Evolutionary conservation across 2,329 filamentous ascomycete species (phyloP).

Genomic region (Aureobasidium zeae): DNA sequence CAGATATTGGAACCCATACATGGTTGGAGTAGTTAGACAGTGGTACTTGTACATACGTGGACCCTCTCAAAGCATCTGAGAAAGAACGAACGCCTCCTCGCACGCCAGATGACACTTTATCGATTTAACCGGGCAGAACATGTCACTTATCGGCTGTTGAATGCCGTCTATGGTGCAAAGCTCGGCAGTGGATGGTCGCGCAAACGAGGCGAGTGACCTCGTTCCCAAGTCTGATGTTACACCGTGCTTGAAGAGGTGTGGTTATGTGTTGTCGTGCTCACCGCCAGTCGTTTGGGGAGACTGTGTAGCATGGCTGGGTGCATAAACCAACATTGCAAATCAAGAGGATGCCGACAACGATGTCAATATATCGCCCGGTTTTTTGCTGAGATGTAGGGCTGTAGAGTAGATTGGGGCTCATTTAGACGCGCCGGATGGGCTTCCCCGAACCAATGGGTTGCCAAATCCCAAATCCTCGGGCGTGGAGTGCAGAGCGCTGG

Average conservation of each 20-base stretch:
- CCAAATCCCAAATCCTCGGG: conserved; percentile 1
- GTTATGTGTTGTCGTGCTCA: conserved; percentile 10
- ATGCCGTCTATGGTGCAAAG: conserved; percentile 6
- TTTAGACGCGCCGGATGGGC: conserved; percentile 2
- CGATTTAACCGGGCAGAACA: conserved; percentile 7
- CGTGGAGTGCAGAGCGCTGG: conserved; percentile 12
- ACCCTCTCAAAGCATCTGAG: too few relatives aligned
- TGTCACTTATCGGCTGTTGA: conserved; percentile 9
- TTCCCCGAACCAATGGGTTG: conserved; percentile 12
- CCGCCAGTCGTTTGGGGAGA: conserved; percentile 9
- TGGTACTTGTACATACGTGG: too few relatives aligned
- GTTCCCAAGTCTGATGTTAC: not conserved
- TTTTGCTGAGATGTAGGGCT: conserved; percentile 6
- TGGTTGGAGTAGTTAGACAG: too few relatives aligned
- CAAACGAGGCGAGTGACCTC: conserved; percentile 9
- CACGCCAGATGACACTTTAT: too few relatives aligned
- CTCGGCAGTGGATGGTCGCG: conserved; percentile 11
- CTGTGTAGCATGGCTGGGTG: conserved; percentile 5
- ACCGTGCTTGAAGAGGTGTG: conserved; percentile 8
- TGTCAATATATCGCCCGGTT: conserved; percentile 13
- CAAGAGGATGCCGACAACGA: not conserved
- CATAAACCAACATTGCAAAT: conserved; percentile 2
- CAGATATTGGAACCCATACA: too few relatives aligned
- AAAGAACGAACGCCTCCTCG: too few relatives aligned
- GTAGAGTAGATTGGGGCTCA: conserved; percentile 15